These are phyloP conservation scores for Bipolaris victoriae DNA, from an alignment of 2,329 filamentous ascomycete genomes.

Conservation along the genomic window DNA sequence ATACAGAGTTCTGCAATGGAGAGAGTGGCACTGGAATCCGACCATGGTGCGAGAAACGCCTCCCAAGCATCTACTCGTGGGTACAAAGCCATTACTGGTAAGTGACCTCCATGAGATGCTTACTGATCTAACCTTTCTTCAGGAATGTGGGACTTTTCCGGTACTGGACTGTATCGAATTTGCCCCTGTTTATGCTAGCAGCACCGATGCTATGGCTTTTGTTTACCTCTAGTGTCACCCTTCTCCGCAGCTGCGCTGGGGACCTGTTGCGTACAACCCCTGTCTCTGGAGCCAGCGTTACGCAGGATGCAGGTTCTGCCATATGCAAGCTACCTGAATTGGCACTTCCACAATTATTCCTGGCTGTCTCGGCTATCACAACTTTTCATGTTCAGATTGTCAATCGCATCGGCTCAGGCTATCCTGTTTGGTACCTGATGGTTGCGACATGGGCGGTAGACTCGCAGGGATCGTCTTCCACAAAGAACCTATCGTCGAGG, in stretches of 20 bases:
- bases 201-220: constrained; percentile 76
- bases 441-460: constrained; percentile 58
- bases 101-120: constrained; percentile 38
- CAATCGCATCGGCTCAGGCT: constrained; percentile 84
- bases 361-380: constrained; percentile 74
- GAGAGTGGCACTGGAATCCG: constrained; percentile 40
- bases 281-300: constrained; percentile 21
- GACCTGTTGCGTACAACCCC: constrained; percentile 33
- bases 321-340: constrained; percentile 52
- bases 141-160: constrained; percentile 87
- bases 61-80: constrained; percentile 90
- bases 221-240: constrained; percentile 58
- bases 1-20: constrained; percentile 63
- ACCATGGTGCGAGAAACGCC: constrained; percentile 74
- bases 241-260: constrained; percentile 54
- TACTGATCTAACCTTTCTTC: constrained; percentile 13
- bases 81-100: constrained; percentile 93
- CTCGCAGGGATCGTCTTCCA: background rate
- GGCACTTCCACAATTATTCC: constrained; percentile 73
- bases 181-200: constrained; percentile 86
- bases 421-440: constrained; percentile 88
- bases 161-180: constrained; percentile 88
- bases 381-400: constrained; percentile 95
- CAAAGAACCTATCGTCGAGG: background rate
- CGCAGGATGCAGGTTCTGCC: constrained; percentile 11